These are phyloP conservation scores for Boletus reticuloceps DNA, from an alignment of 768 basidiomycete species.

Conservation along the genomic window DNA sequence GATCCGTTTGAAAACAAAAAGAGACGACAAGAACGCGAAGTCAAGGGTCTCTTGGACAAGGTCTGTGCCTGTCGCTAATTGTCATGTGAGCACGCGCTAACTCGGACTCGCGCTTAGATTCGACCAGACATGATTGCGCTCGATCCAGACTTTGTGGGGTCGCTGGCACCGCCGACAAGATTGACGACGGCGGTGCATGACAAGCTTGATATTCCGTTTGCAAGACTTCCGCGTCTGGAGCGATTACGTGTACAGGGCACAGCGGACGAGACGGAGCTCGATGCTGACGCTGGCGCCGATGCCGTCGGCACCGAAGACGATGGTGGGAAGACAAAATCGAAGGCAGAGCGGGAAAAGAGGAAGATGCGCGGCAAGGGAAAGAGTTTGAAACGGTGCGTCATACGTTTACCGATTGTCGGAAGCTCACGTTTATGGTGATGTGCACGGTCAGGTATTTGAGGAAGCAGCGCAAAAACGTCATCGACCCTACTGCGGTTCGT, in stretches of 20 bases:
- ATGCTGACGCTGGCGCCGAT: constrained; percentile 37
- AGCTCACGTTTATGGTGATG: neutral
- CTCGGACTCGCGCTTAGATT: constrained; percentile 46
- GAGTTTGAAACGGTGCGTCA: constrained; percentile 68
- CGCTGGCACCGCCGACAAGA: constrained; percentile 59
- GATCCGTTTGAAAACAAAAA: constrained; percentile 92
- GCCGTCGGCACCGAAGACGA: constrained; percentile 14
- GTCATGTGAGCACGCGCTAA: neutral
- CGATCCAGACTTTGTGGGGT: constrained; percentile 74
- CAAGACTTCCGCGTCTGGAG: constrained; percentile 76
- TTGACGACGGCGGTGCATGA: constrained; percentile 50
- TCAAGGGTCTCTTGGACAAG: constrained; percentile 88
- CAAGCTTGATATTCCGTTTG: constrained; percentile 53
- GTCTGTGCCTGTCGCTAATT: constrained; percentile 31
- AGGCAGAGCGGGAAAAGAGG: constrained; percentile 52
- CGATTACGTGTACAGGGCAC: constrained; percentile 59
- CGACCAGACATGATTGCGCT: constrained; percentile 90
- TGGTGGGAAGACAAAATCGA: constrained; percentile 19
- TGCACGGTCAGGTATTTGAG: constrained; percentile 51
- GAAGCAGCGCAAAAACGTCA: constrained; percentile 93
- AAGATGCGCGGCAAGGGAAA: constrained; percentile 88
- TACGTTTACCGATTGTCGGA: neutral
- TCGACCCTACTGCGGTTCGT: constrained; percentile 76
- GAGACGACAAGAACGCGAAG: constrained; percentile 84
- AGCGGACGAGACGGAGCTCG: constrained; percentile 63